Base-by-base conservation (phyloP, 768 basidiomycete genomes). In the Suillus brevipes region DNA sequence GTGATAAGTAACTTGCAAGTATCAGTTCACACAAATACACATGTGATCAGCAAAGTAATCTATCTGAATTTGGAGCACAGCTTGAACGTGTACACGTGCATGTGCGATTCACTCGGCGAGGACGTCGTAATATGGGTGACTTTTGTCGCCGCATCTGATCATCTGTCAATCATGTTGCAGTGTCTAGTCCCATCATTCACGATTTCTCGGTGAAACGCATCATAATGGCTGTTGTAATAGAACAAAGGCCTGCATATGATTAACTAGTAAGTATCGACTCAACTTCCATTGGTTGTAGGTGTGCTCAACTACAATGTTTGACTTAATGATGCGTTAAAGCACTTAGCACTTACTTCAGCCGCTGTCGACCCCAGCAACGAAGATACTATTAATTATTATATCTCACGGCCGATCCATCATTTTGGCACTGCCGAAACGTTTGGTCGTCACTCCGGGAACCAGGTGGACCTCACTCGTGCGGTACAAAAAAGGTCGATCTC, bases 361-460 rank as follows among this genome's bases (percentile, higher is more conserved):
- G 10, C 37, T 28, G 18, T 40, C 10, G 18, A 31, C 18, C 18
- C 12, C 40, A 12, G 10, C 18, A n/a, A 42, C 10, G 10, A 18
- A 18, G 25, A 31, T 25, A 16, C 25, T 42, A 40, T 28, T 16
- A 28, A 42, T 20, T 20, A 42, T 38, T 14, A 37, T 34, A n/a
- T 31, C n/a, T 50, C 45, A n/a, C 5, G n/a, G 9, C 2, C 10
- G 45, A 23, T 12, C 4, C 4, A 58, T 58, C 56, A 58, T 14
- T 58, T 38, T 38, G 57, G 57, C 57, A 59, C 57, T 28, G 57
- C 38, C 12, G 18, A 58, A 59, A 59, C 38, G 16, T 40, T 12
- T 40, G 40, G 57, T 59, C 38, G 38, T 42, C 25, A 59, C 38
- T 20, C 23, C 6, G 6, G 37, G 31, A 56, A 37, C 6, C 12